Evolutionary conservation across 148 eudicot genomes (phyloP).

Genomic region (Chenopodium suecicum): DNA sequence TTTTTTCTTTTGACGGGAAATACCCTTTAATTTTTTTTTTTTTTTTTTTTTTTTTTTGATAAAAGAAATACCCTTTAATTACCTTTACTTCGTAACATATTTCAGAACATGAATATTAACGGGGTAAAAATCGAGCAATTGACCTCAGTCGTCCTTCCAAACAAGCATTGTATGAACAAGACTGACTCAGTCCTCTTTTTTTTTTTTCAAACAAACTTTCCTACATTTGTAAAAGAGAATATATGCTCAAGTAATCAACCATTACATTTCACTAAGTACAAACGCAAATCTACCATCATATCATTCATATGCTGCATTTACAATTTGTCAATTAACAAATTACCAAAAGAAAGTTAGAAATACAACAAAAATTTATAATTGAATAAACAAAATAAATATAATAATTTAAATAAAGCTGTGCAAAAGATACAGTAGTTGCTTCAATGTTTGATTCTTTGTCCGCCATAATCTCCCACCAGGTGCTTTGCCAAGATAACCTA

Average conservation of each 20-base stretch:
- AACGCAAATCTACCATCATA: background rate
- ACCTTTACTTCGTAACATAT: no score
- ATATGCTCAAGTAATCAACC: background rate
- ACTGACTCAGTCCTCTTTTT: background rate
- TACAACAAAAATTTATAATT: background rate
- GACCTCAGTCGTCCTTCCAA: no score
- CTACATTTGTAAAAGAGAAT: background rate
- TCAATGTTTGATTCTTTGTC: background rate
- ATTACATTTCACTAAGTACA: background rate
- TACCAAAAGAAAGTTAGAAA: background rate
- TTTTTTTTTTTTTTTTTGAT: no score
- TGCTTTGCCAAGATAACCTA: background rate
- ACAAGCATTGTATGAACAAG: background rate
- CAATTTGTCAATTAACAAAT: background rate
- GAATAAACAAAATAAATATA: background rate
- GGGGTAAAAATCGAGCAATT: no score
- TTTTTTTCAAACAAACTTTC: background rate
- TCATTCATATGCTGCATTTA: background rate
- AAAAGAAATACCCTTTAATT: no score
- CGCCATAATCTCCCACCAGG: background rate
- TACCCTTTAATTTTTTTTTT: no score
- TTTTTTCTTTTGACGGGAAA: no score
- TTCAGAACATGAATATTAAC: no score
- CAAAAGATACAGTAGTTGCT: background rate
- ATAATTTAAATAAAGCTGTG: conserved; percentile 1